Conservation (phyloP, 495 filamentous ascomycete species). For the Aspergillus ostianus region DNA sequence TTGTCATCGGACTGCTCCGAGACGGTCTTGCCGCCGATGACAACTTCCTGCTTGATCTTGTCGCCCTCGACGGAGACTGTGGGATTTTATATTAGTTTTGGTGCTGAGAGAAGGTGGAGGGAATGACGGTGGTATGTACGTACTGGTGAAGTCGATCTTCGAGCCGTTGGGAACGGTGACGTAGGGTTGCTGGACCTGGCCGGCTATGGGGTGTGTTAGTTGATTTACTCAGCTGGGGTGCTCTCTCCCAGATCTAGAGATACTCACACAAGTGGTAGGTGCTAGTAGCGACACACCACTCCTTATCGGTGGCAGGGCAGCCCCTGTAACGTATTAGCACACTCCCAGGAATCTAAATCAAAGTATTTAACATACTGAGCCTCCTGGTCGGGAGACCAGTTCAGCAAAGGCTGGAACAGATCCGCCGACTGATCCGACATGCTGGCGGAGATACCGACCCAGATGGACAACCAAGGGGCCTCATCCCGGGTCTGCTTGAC, state of each 20-base stretch:
- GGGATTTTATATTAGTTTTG: background rate
- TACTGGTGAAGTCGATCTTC: conserved; percentile 21
- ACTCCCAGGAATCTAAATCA: background rate
- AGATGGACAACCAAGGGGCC: conserved; percentile 13
- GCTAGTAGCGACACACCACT: conserved; percentile 19
- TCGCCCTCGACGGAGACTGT: conserved; percentile 18
- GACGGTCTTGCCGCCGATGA: conserved; percentile 14
- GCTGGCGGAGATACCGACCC: conserved; percentile 9
- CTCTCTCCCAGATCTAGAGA: background rate
- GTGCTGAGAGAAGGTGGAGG: background rate
- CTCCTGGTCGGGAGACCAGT: conserved; percentile 19
- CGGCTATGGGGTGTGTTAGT: conserved; percentile 10
- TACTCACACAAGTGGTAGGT: conserved; percentile 15
- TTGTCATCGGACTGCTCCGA: conserved; percentile 6
- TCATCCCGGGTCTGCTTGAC: conserved; percentile 3
- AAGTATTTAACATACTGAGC: conserved; percentile 3
- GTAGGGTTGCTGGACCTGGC: conserved; percentile 21
- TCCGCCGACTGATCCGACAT: conserved; percentile 6
- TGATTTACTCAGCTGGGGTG: background rate
- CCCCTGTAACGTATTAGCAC: conserved; percentile 3
- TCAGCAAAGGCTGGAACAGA: conserved; percentile 17
- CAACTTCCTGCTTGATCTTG: conserved; percentile 20
- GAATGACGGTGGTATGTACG: background rate
- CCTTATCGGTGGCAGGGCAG: conserved; percentile 9
- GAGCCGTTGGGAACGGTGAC: conserved; percentile 19